Percentiles rank a stretch among this genome's conserved stretches.
These are phyloP conservation scores for Suhomyces anneliseae DNA, from an alignment of 1,139 yeast genomes.

Conservation along the genomic window DNA sequence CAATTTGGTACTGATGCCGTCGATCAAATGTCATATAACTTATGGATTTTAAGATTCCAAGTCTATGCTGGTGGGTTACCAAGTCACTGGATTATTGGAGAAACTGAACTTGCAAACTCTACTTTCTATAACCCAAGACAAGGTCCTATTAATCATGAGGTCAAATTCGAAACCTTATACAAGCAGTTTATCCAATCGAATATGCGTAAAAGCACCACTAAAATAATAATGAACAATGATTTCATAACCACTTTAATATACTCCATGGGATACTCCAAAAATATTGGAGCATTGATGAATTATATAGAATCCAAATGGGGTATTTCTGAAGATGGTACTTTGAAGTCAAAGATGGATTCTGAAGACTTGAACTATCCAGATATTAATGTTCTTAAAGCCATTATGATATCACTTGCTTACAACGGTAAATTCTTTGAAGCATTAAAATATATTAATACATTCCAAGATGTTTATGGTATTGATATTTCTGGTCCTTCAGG, in stretches of 20 bases:
- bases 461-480: constrained; percentile 33
- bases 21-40: constrained; percentile 26
- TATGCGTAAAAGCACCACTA: constrained; percentile 11
- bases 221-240: constrained; percentile 22
- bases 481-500: constrained; percentile 21
- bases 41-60: constrained; percentile 40
- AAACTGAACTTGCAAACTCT: constrained; percentile 21
- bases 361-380: constrained; percentile 30
- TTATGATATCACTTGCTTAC: constrained; percentile 33
- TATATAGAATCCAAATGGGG: constrained; percentile 37
- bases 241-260: constrained; percentile 30
- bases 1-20: constrained; percentile 20
- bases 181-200: constrained; percentile 21
- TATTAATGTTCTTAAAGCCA: constrained; percentile 26
- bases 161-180: constrained; percentile 24
- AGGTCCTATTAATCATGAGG: constrained; percentile 19
- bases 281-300: constrained; percentile 25
- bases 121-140: constrained; percentile 20
- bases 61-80: constrained; percentile 38
- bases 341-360: constrained; percentile 2
- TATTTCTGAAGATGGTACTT: constrained; percentile 24
- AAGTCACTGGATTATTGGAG: constrained; percentile 29
- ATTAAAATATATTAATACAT: constrained; percentile 36
- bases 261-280: constrained; percentile 34
- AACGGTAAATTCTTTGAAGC: constrained; percentile 33